Evolutionary conservation across 495 filamentous ascomycete species (phyloP).

Genomic region (Hyaloscypha variabilis): DNA sequence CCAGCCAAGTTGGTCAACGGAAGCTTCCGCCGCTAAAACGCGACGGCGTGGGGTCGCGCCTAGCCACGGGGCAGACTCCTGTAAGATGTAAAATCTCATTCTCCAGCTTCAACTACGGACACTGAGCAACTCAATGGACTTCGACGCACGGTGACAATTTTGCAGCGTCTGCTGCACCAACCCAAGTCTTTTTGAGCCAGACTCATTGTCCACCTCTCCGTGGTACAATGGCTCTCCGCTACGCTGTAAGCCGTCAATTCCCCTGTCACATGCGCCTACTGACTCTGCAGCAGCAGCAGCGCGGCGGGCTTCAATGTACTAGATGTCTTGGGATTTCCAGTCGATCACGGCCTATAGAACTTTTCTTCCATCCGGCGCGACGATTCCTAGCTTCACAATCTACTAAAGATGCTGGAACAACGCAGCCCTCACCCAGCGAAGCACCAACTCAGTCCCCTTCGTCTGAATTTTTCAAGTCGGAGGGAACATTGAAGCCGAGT

Average conservation of each 20-base stretch:
- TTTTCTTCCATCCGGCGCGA: not conserved
- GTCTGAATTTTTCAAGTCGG: not conserved
- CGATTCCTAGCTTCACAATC: slow-evolving; percentile 16
- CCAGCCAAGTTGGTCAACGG: not conserved
- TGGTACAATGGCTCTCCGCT: slow-evolving; percentile 28
- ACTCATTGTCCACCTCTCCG: not conserved
- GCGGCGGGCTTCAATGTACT: not conserved
- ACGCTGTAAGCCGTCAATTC: slow-evolving; percentile 23
- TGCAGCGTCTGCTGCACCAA: slow-evolving; percentile 36
- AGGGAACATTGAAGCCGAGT: not conserved
- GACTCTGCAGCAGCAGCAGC: slow-evolving; percentile 3
- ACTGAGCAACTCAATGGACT: slow-evolving; percentile 24
- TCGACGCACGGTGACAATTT: slow-evolving; percentile 30
- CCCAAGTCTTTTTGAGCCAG: not conserved
- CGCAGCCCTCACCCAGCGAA: not conserved
- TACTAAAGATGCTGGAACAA: slow-evolving; percentile 5
- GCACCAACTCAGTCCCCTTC: not conserved
- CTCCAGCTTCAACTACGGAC: not conserved
- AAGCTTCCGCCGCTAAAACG: not conserved
- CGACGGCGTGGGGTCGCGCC: not conserved
- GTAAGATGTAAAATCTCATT: slow-evolving; percentile 8
- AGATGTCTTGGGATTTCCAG: not conserved
- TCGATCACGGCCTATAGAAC: not conserved
- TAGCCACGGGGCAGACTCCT: not conserved
- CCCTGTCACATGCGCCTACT: slow-evolving; percentile 1